Percentiles rank a stretch among this genome's conserved stretches.
Conservation (phyloP, 805 yeast genomes). For the Starmerella riodocensis region DNA sequence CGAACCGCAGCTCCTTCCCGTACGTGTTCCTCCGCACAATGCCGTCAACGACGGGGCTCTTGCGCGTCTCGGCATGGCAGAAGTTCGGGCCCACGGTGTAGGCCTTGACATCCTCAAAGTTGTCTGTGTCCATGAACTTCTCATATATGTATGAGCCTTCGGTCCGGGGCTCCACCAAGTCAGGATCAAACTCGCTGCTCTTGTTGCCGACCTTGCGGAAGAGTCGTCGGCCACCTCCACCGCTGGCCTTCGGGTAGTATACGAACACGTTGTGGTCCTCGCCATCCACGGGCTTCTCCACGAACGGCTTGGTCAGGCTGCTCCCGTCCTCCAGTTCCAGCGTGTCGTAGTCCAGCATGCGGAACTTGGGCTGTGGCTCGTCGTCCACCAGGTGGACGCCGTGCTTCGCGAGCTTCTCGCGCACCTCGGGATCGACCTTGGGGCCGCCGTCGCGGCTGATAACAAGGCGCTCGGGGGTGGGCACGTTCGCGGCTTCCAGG, state of each 20-base stretch:
- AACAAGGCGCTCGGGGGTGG: conserved; percentile 78
- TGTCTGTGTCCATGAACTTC: conserved; percentile 93
- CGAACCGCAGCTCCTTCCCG: conserved; percentile 88
- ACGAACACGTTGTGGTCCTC: conserved; percentile 95
- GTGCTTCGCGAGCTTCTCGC: conserved; percentile 42
- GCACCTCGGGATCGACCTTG: conserved; percentile 54
- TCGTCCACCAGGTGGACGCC: conserved; percentile 40
- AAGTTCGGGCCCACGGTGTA: conserved; percentile 84
- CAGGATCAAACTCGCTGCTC: conserved; percentile 88
- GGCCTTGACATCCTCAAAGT: conserved; percentile 96
- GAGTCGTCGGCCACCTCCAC: conserved; percentile 94
- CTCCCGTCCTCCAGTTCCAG: conserved; percentile 55
- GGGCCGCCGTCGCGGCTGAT: conserved; percentile 98
- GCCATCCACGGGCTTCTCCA: conserved; percentile 97
- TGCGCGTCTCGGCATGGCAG: conserved; percentile 97
- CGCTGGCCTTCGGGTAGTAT: conserved; percentile 73
- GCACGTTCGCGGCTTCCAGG: conserved; percentile 67
- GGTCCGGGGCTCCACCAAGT: conserved; percentile 58
- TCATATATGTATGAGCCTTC: conserved; percentile 89
- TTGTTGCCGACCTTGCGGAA: conserved; percentile 95
- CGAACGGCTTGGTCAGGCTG: conserved; percentile 74
- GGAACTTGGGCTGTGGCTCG: conserved; percentile 59
- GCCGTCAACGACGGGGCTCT: conserved; percentile 99
- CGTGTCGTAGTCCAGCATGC: conserved; percentile 74
- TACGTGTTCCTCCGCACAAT: conserved; percentile 93